phyloP scores from a whole-genome alignment of 106 monocot genomes.

The Dendrobium officinale region DNA sequence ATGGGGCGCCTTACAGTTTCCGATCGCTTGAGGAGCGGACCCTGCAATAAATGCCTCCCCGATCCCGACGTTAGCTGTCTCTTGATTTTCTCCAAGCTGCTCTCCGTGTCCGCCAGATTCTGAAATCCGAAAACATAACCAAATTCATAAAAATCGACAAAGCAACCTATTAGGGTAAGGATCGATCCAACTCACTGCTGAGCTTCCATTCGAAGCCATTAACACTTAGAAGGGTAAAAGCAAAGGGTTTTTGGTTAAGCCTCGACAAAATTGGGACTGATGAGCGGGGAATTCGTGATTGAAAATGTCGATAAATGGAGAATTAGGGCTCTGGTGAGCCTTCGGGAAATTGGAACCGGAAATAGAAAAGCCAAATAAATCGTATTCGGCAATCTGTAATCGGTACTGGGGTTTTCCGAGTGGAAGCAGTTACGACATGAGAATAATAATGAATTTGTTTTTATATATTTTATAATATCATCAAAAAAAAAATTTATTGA shows the following conservation, averaged over 20 bases:
- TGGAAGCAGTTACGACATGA: no score
- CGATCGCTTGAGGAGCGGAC: conserved; percentile 90
- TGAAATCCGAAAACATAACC: conserved; percentile 18
- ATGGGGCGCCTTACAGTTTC: conserved; percentile 51
- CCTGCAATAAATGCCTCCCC: conserved; percentile 78
- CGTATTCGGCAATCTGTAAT: no score
- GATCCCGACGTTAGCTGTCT: conserved; percentile 76
- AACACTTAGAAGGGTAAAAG: neutral
- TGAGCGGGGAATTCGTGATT: neutral
- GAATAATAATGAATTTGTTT: no score
- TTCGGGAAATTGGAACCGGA: neutral
- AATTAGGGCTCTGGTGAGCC: neutral
- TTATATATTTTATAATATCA: no score
- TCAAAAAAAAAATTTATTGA: no score
- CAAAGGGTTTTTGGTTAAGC: neutral
- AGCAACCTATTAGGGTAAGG: neutral
- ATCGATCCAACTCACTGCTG: conserved; percentile 19
- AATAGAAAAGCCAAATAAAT: neutral
- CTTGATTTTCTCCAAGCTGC: conserved; percentile 96
- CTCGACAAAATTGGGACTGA: neutral
- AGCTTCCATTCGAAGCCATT: conserved; percentile 52
- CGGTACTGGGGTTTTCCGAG: no score
- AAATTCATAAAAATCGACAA: neutral
- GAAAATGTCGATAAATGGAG: neutral
- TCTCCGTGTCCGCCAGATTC: conserved; percentile 56